Evolutionary conservation across 2,329 filamentous ascomycete genomes (phyloP), one percentile per base, ranked within the genome.

Genomic region (Alternaria sp.): DNA sequence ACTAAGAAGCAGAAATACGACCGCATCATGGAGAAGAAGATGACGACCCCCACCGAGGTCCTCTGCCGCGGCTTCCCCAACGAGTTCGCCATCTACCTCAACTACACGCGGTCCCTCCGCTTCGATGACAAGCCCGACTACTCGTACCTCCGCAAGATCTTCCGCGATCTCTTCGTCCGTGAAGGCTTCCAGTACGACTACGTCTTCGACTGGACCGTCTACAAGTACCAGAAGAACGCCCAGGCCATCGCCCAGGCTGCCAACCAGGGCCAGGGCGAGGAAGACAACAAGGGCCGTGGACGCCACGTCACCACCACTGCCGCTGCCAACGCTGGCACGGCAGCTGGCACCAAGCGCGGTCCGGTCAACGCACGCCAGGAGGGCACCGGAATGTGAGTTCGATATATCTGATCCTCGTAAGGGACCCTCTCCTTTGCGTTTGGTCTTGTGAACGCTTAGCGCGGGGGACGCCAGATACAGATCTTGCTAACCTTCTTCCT

Each of bases 21-120:
- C 82, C 89, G 94, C 67, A 99, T 99, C 83, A 98, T 98, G 94
- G 95, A 99, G 86, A 99, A 99, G 90, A 99, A 99, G 92, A 98
- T 98, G 95, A 99, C 95, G 13, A 99, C 95, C 3, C 93, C 95
- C 8, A 98, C 94, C 71, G 94, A 99, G 82, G 93, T 97, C 48
- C 91, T 99, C 49, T 99, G 95, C 89, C 93, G 94, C 79, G 95
- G 95, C 69, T 98, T 99, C 85, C 95, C 95, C 72, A 97, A 98
- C 80, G 95, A 99, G 83, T 99, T 99, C 73, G 93, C 94, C 83
- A 98, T 98, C 80, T 99, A 99, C 81, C 87, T 99, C 65, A 98
- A 98, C 89, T 98, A 99, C 86, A 98, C 94, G 53, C 92, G 95
- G 63, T 97, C 93, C 56, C 92, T 99, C 69, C 93, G 95, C 72